Base-by-base conservation (phyloP, 2,329 filamentous ascomycete genomes). In the Arachnomyces sp. region DNA sequence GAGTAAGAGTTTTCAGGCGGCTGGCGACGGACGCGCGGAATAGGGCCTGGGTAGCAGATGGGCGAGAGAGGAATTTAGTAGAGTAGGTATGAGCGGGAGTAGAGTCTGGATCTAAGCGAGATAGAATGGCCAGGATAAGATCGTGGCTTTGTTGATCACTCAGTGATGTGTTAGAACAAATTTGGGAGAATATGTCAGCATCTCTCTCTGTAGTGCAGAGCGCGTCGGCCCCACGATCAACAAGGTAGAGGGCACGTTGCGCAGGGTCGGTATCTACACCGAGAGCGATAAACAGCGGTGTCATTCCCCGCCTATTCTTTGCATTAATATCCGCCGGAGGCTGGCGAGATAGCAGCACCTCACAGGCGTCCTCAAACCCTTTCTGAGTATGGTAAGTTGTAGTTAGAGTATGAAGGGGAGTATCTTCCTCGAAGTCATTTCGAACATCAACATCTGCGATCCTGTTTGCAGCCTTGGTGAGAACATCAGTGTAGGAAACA, bases 101-200 rank as follows among this genome's bases (percentile, higher is more conserved):
- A 34, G 38, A 14, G 36, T 33, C 13, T 36, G 20, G 35, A 35
- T 16, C 36, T 13, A 56, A 14, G 11, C 48, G 43, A 9, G 29
- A 33, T 11, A 57, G 39, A 11, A 54, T 34, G 3, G 43, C 29
- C 4, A 40, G 14, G 16, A 56, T 51, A 3, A 56, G 41, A 7
- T 54, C 43, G 29, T 51, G 46, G 30, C 45, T 50, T 18, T 43
- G 31, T 36, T 52, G 37, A 35, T 57, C 54, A 9, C 36, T 47
- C 2, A 56, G 31, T 14, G 36, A 29, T 9, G 32, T 34, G 29
- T 56, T 57, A 18, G 47, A 46, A 18, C 40, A 43, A 8, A 56
- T 46, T 4, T 44, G 39, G 30, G 47, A 53, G 28, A 57, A 48
- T 9, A 54, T 46, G 30, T 55, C 52, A 34, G 44, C 48, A 7